These are phyloP conservation scores for Xylaria digitata DNA, from an alignment of 2,329 filamentous ascomycete species.

Conservation along the genomic window DNA sequence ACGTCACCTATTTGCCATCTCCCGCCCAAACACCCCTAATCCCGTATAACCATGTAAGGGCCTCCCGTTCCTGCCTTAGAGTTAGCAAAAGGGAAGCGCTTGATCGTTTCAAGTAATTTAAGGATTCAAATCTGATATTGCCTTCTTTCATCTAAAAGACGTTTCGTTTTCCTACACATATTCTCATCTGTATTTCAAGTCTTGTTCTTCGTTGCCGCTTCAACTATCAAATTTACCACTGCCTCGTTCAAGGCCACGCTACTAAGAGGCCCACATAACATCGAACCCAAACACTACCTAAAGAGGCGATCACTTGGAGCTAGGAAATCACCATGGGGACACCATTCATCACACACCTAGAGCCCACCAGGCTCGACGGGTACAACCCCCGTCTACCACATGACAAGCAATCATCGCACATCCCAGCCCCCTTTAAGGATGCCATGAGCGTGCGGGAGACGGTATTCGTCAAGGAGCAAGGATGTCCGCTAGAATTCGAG, in stretches of 20 bases:
- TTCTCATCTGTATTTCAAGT: background rate
- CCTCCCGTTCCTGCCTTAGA: constrained; percentile 4
- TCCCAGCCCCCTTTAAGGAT: constrained; percentile 69
- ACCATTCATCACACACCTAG: constrained; percentile 61
- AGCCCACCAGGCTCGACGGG: constrained; percentile 61
- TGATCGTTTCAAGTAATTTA: background rate
- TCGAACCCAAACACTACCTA: background rate
- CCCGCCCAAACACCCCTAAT: background rate
- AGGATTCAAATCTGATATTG: background rate
- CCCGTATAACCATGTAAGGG: background rate
- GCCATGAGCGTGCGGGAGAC: constrained; percentile 70
- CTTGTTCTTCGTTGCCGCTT: background rate
- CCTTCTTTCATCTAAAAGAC: background rate
- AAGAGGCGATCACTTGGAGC: background rate
- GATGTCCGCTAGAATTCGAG: constrained; percentile 73
- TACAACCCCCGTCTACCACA: constrained; percentile 57
- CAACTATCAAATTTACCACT: background rate
- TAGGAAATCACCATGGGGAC: constrained; percentile 56
- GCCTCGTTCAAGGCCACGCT: background rate
- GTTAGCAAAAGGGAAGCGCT: background rate
- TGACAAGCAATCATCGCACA: constrained; percentile 57
- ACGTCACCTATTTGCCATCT: background rate
- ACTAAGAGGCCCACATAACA: background rate
- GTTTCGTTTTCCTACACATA: background rate
- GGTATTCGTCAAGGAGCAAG: constrained; percentile 72